A percentile compares a stretch with the other conserved stretches of the same genome.
Conservation (phyloP, 768 basidiomycete genomes). For the Mycena latifolia region DNA sequence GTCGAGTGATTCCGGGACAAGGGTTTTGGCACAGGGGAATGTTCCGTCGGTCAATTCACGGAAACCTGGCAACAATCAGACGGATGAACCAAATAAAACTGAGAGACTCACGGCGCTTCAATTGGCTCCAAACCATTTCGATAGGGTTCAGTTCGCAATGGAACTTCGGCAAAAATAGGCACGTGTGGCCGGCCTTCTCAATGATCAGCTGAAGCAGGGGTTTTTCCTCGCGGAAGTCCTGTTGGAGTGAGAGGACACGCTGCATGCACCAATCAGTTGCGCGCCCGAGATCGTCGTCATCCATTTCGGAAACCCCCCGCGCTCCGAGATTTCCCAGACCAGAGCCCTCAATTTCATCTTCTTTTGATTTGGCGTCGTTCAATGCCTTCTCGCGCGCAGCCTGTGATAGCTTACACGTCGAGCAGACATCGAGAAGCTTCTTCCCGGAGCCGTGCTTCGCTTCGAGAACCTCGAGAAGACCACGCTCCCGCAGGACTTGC, state of each 20-base stretch:
- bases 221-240: conserved; percentile 14
- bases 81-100: too few species aligned
- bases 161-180: conserved; percentile 21
- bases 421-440: conserved; percentile 6
- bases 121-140: conserved; percentile 25
- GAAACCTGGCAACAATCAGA: conserved; percentile 1
- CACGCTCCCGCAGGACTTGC: conserved; percentile 24
- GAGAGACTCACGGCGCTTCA: conserved; percentile 19
- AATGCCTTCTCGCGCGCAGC: conserved; percentile 21
- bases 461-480: conserved; percentile 2
- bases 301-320: conserved; percentile 8
- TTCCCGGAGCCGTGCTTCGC: not conserved
- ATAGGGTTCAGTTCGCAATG: conserved; percentile 25
- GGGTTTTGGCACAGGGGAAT: conserved; percentile 5
- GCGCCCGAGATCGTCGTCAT: conserved; percentile 6
- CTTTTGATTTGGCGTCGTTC: conserved; percentile 15
- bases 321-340: not conserved
- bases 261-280: conserved; percentile 23
- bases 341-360: conserved; percentile 2
- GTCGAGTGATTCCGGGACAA: conserved; percentile 7
- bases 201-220: conserved; percentile 20
- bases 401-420: conserved; percentile 19
- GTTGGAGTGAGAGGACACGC: conserved; percentile 14
- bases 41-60: conserved; percentile 17
- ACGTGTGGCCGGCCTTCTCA: conserved; percentile 28